Evolutionary conservation across 345 rosid genomes (phyloP), one percentile per base, ranked within the genome.

Genomic region (Sonneratia caseolaris): DNA sequence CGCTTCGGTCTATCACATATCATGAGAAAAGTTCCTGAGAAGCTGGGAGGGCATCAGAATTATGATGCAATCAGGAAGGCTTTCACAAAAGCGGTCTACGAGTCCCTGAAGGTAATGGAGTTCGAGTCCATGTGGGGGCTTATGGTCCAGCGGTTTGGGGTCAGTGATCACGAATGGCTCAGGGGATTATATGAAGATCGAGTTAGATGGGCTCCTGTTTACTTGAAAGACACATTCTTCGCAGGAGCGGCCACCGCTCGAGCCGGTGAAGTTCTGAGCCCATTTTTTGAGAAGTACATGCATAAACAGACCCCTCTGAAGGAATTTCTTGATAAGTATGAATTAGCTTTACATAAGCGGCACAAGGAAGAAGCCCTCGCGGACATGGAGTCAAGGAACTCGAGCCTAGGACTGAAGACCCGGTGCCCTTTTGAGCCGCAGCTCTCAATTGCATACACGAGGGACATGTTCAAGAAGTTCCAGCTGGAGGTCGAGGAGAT

Each of bases 261-360:
- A 71, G 88, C 80, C 2, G 87, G 89, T 37, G 94, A 88, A 76
- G 71, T 71, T 11, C 27, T 84, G 5, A 79, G 49, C 69, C 85
- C 87, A 6, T 89, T 88, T 80, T 89, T 91, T 36, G 89, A 89
- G 40, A 86, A 80, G 77, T 89, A 84, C 8, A 72, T 91, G 73
- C 96, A 88, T 55, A 89, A 85, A 47, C 92, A 89, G 70, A 93
- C 97, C 24, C 89, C 96, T 38, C 70, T 93, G 79, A 93, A 88
- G 76, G 97, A 93, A 82, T 93, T 93, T 82, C 89, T 93, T 7
- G 97, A 91, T 70, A 87, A 88, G 82, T 89, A 88, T 37, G 97
- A 88, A 76, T 59, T 89, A 76, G 88, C 91, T 59, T 75, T 89
- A 53, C 92, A 88, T 68, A 88, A 82, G 84, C 88, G 86, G 81